Conservation (phyloP, 495 filamentous ascomycete genomes). For the Chaetomium tenue region DNA sequence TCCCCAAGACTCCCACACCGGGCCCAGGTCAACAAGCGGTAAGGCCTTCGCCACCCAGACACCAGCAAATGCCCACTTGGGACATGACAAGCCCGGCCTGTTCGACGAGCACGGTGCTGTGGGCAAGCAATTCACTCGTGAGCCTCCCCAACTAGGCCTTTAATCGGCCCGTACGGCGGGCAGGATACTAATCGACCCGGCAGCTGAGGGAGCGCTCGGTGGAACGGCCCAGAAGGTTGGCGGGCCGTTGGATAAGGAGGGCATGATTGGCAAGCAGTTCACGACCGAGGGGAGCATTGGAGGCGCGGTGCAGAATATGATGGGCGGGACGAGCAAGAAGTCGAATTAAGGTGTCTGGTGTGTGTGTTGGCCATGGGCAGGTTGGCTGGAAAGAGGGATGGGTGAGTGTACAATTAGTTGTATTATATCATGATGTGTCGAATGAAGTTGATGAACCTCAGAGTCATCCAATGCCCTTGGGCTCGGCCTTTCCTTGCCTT, state of each 20-base stretch:
- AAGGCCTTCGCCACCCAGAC: conserved; percentile 24
- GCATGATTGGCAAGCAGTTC: conserved; percentile 52
- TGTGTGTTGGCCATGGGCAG: background rate
- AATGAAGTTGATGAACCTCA: no score
- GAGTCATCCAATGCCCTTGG: no score
- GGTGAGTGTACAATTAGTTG: background rate
- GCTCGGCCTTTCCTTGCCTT: no score
- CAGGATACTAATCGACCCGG: conserved; percentile 1
- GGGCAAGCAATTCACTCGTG: conserved; percentile 43
- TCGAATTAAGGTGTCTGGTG: conserved; percentile 7
- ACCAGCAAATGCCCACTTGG: conserved; percentile 27
- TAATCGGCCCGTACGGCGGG: background rate
- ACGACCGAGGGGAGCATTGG: conserved; percentile 48
- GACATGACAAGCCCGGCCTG: conserved; percentile 30
- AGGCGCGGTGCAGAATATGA: conserved; percentile 42
- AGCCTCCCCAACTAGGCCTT: background rate
- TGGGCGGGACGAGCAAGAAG: conserved; percentile 32
- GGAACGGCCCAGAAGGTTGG: conserved; percentile 52
- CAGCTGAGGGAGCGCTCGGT: conserved; percentile 52
- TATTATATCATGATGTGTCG: no score
- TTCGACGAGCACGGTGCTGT: conserved; percentile 40
- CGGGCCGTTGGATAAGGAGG: conserved; percentile 52
- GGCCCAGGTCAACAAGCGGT: conserved; percentile 28
- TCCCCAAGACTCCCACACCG: conserved; percentile 24
- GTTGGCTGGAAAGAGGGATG: background rate